A percentile compares a stretch with the other conserved stretches of the same genome.
Conservation (phyloP, 2,329 filamentous ascomycete species). For the Penicillium hordei region DNA sequence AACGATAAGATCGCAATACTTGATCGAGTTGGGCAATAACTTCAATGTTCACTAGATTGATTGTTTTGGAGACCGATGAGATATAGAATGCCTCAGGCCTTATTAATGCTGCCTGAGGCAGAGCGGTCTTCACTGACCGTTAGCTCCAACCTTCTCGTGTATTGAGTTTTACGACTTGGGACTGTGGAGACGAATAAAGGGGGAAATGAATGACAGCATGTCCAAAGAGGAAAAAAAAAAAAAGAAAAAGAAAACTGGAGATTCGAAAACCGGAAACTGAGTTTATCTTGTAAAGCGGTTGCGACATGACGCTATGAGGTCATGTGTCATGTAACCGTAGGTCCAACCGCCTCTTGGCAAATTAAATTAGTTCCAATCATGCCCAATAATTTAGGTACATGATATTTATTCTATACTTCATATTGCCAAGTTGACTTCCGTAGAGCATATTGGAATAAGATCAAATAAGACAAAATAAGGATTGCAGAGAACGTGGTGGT, state of each 20-base stretch:
- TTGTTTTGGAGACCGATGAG: background rate
- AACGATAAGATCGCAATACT: background rate
- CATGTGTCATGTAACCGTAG: background rate
- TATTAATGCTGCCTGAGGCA: too few relatives aligned
- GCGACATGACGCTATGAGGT: background rate
- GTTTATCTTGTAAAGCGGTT: background rate
- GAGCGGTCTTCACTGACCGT: too few relatives aligned
- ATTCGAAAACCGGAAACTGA: background rate
- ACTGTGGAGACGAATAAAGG: background rate
- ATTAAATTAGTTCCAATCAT: background rate
- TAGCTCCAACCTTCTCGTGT: background rate
- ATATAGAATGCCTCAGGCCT: too few relatives aligned
- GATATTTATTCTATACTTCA: background rate
- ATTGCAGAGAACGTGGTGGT: background rate
- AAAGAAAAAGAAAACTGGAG: background rate
- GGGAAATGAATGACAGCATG: background rate
- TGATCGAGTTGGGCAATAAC: background rate
- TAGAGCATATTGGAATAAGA: background rate
- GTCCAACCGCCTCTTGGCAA: background rate
- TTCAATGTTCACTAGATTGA: background rate
- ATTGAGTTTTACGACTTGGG: background rate
- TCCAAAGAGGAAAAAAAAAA: background rate
- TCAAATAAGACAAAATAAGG: background rate
- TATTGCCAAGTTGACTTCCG: background rate
- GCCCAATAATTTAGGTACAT: background rate